These are phyloP conservation scores for Rhododendron simsii DNA, from an alignment of 148 eudicot species.

Conservation along the genomic window DNA sequence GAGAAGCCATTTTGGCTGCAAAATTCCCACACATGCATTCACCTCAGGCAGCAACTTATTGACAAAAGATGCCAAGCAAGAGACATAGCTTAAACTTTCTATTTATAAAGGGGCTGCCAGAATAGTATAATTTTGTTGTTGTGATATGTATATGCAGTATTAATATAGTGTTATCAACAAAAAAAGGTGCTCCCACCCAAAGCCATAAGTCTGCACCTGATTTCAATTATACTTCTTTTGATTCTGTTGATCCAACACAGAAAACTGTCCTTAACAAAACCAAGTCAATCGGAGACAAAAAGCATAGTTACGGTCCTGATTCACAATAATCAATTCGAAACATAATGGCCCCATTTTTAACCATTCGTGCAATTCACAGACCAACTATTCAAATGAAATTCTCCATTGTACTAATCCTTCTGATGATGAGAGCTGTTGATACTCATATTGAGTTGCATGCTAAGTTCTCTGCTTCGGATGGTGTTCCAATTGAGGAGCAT, in stretches of 20 bases:
- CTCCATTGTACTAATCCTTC: neutral
- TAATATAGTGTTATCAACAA: too few relatives aligned
- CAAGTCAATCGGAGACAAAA: neutral
- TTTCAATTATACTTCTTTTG: neutral
- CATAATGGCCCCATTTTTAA: too few relatives aligned
- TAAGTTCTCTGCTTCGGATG: neutral
- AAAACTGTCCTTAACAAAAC: neutral
- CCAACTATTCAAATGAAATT: neutral
- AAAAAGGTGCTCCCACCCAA: constrained; percentile 1
- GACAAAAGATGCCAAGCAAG: too few relatives aligned
- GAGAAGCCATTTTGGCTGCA: neutral
- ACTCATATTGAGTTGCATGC: neutral
- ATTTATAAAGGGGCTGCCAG: too few relatives aligned
- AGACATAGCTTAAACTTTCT: too few relatives aligned
- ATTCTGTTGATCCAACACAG: neutral
- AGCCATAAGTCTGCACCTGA: too few relatives aligned
- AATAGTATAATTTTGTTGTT: too few relatives aligned
- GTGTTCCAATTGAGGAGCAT: neutral
- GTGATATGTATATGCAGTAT: too few relatives aligned
- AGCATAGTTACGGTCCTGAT: neutral
- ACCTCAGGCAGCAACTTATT: too few relatives aligned
- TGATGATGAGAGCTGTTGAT: neutral
- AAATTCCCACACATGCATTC: neutral
- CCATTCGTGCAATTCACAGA: too few relatives aligned
- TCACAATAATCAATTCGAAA: neutral